A percentile compares a stretch with the other conserved stretches of the same genome.
Conservation (phyloP, 306 rosid genomes). For the Parietaria judaica region DNA sequence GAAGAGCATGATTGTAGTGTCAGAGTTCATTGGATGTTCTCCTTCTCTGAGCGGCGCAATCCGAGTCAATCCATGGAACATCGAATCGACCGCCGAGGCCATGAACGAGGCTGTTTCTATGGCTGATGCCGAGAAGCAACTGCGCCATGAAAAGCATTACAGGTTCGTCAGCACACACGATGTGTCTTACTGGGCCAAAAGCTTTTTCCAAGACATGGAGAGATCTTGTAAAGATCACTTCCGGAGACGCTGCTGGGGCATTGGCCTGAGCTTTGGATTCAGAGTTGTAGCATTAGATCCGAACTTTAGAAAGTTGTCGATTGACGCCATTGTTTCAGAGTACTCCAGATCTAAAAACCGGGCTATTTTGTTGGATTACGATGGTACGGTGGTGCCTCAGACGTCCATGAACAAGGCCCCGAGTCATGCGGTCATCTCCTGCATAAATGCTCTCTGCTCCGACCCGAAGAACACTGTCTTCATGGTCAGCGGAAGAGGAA, state of each 20-base stretch:
- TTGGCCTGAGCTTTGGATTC: constrained; percentile 55
- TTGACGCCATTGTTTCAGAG: constrained; percentile 38
- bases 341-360: constrained; percentile 41
- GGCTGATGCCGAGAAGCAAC: constrained; percentile 50
- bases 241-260: constrained; percentile 59
- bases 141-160: constrained; percentile 63
- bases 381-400: constrained; percentile 59
- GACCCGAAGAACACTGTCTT: constrained; percentile 43
- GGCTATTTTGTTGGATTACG: constrained; percentile 56
- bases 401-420: constrained; percentile 44
- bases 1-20: constrained; percentile 53
- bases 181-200: constrained; percentile 55
- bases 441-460: constrained; percentile 32
- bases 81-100: constrained; percentile 57
- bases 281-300: constrained; percentile 62
- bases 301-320: constrained; percentile 42
- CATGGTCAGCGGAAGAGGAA: constrained; percentile 55
- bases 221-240: constrained; percentile 55
- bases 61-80: constrained; percentile 52
- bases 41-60: constrained; percentile 29
- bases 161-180: constrained; percentile 60
- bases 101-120: constrained; percentile 54
- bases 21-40: constrained; percentile 64
- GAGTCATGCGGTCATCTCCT: constrained; percentile 33
- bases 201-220: constrained; percentile 61